Base-by-base conservation (phyloP, 208 protist species). In the Leishmania turanica region DNA sequence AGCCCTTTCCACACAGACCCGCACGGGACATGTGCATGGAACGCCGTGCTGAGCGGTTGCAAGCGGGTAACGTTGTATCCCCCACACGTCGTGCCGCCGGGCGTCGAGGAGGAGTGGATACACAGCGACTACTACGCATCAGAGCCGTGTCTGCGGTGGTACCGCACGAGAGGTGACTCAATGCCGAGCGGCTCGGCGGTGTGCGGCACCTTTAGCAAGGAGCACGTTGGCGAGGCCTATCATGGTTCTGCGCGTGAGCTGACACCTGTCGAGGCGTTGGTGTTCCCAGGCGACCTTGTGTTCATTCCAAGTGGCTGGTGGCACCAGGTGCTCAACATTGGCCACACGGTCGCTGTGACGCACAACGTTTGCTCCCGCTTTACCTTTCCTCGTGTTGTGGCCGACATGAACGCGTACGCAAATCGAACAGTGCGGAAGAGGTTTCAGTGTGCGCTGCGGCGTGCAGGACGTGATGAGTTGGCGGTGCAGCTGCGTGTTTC, bases 291-390 rank as follows among this genome's bases (percentile, higher is more conserved):
- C 47, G 89, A 89, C 8, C 15, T 90, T 19, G 19, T 90, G n/a
- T 91, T 88, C 42, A 86, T 91, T 47, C 86, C 84, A 37, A 85
- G 78, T 58, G 88, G 86, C 19, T 91, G 88, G 86, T 91, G 88
- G 86, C 88, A 90, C 56, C 83, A 88, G 77, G 86, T 90, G 24
- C 77, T 88, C 60, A 91, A 91, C 79, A 81, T 87, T 47, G 86
- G 83, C 51, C 71, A 79, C 4, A 90, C 88, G 56, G 68, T 86
- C n/a, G 88, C 84, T 21, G 83, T 91, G 8, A 90, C 88, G 56
- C 86, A 90, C 65, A 90, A 91, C 54, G 69, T 90, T 60, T 89
- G 82, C 77, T 85, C 79, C 3, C 42, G 31, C 42, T 11, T 79
- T 9, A 89, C 86, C 8, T 89, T 91, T 53, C 81, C 85, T 60